These are phyloP conservation scores for Emergomyces pasteurianus DNA, from an alignment of 2,329 filamentous ascomycete genomes.

Conservation along the genomic window DNA sequence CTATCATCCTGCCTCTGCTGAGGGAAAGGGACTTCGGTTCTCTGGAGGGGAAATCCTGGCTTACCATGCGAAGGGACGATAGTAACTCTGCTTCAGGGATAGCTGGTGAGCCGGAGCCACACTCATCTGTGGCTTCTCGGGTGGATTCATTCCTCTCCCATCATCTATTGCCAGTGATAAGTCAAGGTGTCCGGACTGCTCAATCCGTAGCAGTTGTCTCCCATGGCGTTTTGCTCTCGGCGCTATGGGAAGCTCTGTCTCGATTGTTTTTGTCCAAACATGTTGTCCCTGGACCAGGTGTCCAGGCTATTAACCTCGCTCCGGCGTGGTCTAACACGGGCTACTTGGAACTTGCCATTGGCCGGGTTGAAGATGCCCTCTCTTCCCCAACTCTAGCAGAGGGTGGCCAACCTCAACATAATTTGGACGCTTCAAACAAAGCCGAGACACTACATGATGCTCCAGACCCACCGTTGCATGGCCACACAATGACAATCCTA, in stretches of 20 bases:
- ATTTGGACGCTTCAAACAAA: neutral
- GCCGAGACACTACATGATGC: neutral
- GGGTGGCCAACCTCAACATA: neutral
- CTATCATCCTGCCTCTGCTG: slow-evolving; percentile 15
- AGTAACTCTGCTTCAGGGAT: slow-evolving; percentile 24
- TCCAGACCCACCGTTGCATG: slow-evolving; percentile 22
- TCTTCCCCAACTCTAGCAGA: neutral
- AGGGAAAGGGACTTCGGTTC: slow-evolving; percentile 32
- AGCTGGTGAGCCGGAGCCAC: slow-evolving; percentile 54
- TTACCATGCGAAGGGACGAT: neutral
- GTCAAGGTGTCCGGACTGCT: slow-evolving; percentile 20
- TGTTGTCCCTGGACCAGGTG: slow-evolving; percentile 32
- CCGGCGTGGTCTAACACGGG: slow-evolving; percentile 57
- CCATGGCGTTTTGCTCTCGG: slow-evolving; percentile 68
- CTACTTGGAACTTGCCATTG: slow-evolving; percentile 39
- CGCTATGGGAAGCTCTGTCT: slow-evolving; percentile 53
- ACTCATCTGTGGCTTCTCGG: slow-evolving; percentile 52
- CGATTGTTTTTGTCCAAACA: slow-evolving; percentile 39
- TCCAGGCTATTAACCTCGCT: slow-evolving; percentile 24
- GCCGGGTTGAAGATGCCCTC: neutral
- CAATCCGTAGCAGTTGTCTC: slow-evolving; percentile 56
- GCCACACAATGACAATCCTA: slow-evolving; percentile 39
- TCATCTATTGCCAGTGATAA: slow-evolving; percentile 48
- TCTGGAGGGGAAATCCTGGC: slow-evolving; percentile 22
- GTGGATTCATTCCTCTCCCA: slow-evolving; percentile 54